Evolutionary conservation across 768 basidiomycete species (phyloP).

Genomic region (Tricholoma saponaceum): DNA sequence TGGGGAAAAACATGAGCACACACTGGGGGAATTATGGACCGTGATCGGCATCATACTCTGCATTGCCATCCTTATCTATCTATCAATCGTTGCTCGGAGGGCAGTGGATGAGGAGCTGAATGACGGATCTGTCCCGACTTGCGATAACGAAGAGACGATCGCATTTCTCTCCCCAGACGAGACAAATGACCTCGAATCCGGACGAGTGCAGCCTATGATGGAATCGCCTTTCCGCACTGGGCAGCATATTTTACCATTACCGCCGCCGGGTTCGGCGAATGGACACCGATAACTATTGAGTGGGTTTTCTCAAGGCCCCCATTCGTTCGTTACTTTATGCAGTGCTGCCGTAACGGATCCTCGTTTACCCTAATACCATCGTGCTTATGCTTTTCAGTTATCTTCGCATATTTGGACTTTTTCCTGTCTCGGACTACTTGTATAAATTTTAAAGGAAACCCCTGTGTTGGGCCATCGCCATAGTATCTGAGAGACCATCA

Average conservation of each 20-base stretch:
- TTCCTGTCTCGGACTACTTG: neutral
- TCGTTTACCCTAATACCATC: neutral
- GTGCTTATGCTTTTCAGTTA: neutral
- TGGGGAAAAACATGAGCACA: constrained; percentile 49
- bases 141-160: constrained; percentile 44
- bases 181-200: constrained; percentile 31
- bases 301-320: neutral
- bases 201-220: constrained; percentile 37
- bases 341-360: neutral
- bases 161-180: constrained; percentile 44
- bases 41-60: constrained; percentile 67
- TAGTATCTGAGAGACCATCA: neutral
- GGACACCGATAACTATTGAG: neutral
- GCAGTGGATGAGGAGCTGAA: constrained; percentile 50
- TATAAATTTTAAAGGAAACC: neutral
- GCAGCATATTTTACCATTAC: constrained; percentile 25
- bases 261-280: constrained; percentile 12
- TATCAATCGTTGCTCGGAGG: constrained; percentile 74
- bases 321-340: neutral
- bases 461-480: neutral
- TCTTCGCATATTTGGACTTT: neutral
- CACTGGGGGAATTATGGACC: constrained; percentile 59
- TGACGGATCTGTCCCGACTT: constrained; percentile 26
- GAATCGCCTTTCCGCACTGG: constrained; percentile 40
- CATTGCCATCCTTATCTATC: constrained; percentile 71